Evolutionary conservation across 2,329 filamentous ascomycete species (phyloP).

Genomic region (Diaporthe vaccinii): DNA sequence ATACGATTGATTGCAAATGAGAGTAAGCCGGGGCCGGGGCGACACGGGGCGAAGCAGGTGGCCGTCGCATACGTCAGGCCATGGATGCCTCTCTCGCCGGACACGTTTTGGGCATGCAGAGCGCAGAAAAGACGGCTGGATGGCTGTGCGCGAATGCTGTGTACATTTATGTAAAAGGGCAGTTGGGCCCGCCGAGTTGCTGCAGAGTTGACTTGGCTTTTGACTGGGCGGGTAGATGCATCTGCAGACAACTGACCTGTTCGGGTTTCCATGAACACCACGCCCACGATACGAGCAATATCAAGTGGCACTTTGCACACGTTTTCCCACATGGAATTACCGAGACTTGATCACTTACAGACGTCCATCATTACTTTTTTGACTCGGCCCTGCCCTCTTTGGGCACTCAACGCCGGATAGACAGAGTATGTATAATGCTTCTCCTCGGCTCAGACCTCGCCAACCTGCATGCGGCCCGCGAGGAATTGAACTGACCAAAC

Average conservation of each 20-base stretch:
- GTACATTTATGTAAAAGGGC: conserved; percentile 25
- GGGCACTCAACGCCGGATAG: background rate
- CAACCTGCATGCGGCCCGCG: conserved; percentile 14
- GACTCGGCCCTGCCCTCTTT: background rate
- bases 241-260: background rate
- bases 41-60: background rate
- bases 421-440: background rate
- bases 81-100: conserved; percentile 40
- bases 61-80: conserved; percentile 37
- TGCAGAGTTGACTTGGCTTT: conserved; percentile 13
- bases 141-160: conserved; percentile 11
- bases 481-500: conserved; percentile 19
- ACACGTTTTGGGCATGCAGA: conserved; percentile 31
- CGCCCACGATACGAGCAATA: conserved; percentile 9
- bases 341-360: conserved; percentile 1
- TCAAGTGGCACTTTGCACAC: conserved; percentile 1
- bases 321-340: background rate
- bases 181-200: conserved; percentile 7
- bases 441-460: conserved; percentile 9
- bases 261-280: conserved; percentile 1
- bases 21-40: conserved; percentile 5
- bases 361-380: background rate
- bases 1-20: too few species aligned
- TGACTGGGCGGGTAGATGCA: conserved; percentile 1
- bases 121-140: background rate